Base-by-base conservation (phyloP, 2,329 filamentous ascomycete species). In the Rhynchosporium agropyri region DNA sequence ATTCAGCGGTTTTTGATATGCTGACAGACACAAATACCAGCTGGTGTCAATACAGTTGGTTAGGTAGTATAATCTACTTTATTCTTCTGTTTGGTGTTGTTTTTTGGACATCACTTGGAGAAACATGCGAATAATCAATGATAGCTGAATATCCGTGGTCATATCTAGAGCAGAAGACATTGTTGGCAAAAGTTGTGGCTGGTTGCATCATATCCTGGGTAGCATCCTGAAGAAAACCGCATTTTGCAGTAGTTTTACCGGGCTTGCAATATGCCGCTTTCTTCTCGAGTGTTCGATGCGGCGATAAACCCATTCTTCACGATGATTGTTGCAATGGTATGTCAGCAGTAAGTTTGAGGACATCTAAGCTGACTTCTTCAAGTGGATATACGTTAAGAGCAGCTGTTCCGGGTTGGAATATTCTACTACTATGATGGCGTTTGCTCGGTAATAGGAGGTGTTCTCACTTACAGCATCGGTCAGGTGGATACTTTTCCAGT, bases 341-440 rank as follows among this genome's bases (percentile, higher is more conserved):
- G 45, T 29, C 4, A n/a, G 26, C 12, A 26, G 33, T 36, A 3
- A 42, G 7, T 45, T 9, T 26, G 7, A 20, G 6, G 36, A 33
- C 26, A 48, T 7, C 20, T 2, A 20, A 43, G 13, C 45, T 60
- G 36, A 60, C 49, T 15, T n/a, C 5, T 9, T 10, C 2, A 42
- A 26, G 20, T 58, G 54, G 54, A 89, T 69, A 89, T 87, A 1
- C 87, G 86, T 72, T 79, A 80, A 60, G 87, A 90, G 71, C 87
- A 89, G 74, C 84, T 84, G 1, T 77, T 79, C 1, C 78, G 88
- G 3, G 83, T 83, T 1, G 82, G 81, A 2, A 81, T 88, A 59
- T 90, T 89, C 88, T 76, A 81, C 78, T 58, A 88, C 86, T 78
- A 87, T 85, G 66, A 85, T 83, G 20, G 82, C 79, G 58, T 85